Evolutionary conservation across 495 filamentous ascomycete species (phyloP).

Genomic region (Gamarada debralockiae): DNA sequence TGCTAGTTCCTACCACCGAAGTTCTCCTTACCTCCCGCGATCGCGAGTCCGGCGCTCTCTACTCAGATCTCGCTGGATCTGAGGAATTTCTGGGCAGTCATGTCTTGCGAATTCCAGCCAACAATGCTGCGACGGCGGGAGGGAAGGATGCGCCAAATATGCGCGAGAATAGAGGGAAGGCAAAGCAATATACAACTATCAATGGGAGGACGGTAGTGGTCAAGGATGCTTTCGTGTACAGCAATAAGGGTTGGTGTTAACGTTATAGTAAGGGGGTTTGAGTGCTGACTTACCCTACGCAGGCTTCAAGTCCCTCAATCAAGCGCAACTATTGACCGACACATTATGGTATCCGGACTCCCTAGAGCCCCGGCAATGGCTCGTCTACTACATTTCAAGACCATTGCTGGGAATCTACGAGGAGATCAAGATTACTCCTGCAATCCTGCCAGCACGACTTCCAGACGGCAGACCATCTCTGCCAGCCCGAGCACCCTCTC

Average conservation of each 20-base stretch:
- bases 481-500: constrained; percentile 14
- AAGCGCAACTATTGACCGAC: constrained; percentile 85
- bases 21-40: constrained; percentile 85
- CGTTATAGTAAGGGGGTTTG: not conserved
- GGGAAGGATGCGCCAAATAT: constrained; percentile 72
- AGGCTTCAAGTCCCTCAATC: constrained; percentile 92
- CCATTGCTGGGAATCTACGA: constrained; percentile 87
- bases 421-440: constrained; percentile 61
- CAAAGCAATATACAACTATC: constrained; percentile 85
- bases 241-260: constrained; percentile 75
- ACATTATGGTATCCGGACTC: constrained; percentile 82
- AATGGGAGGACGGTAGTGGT: constrained; percentile 93
- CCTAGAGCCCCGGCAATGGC: constrained; percentile 82
- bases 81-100: constrained; percentile 98
- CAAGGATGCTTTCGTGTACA: constrained; percentile 90
- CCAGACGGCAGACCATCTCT: constrained; percentile 21
- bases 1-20: constrained; percentile 92
- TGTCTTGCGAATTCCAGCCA: constrained; percentile 78
- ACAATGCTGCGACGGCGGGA: constrained; percentile 47
- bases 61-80: constrained; percentile 75
- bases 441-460: constrained; percentile 41
- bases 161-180: constrained; percentile 87
- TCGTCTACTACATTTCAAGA: constrained; percentile 93
- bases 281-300: constrained; percentile 16
- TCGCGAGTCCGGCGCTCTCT: constrained; percentile 72